A percentile compares a stretch with the other conserved stretches of the same genome.
Conservation (phyloP, 805 yeast genomes). For the Yarrowia porcina region DNA sequence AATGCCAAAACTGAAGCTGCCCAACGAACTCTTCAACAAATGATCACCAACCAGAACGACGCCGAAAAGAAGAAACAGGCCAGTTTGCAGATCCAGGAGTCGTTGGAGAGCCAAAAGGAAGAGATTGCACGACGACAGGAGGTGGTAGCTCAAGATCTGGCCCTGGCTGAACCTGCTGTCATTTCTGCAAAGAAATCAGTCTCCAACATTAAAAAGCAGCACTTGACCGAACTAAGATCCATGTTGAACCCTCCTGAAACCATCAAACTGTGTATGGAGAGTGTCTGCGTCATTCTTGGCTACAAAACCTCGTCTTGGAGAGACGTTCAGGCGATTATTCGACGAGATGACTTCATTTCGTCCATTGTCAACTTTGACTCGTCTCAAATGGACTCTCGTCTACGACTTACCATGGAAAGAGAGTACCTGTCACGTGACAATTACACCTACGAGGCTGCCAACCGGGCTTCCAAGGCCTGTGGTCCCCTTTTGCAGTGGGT, state of each 20-base stretch:
- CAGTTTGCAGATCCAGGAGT: conserved; percentile 68
- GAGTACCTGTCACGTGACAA: conserved; percentile 60
- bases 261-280: conserved; percentile 78
- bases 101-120: conserved; percentile 63
- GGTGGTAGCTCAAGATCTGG: conserved; percentile 61
- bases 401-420: conserved; percentile 55
- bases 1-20: conserved; percentile 64
- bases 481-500: conserved; percentile 92
- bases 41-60: conserved; percentile 83
- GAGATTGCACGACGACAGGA: conserved; percentile 54
- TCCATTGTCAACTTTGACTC: conserved; percentile 74
- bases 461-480: conserved; percentile 91
- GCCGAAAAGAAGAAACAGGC: conserved; percentile 89
- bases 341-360: conserved; percentile 83
- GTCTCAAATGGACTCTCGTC: conserved; percentile 49
- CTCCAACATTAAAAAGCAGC: conserved; percentile 88
- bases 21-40: conserved; percentile 61
- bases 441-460: conserved; percentile 68
- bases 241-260: conserved; percentile 90
- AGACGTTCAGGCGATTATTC: conserved; percentile 73
- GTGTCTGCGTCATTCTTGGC: conserved; percentile 82
- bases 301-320: conserved; percentile 66
- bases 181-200: conserved; percentile 83
- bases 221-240: conserved; percentile 81
- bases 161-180: conserved; percentile 78